Evolutionary conservation across 192 early-diverging fungal species (phyloP).

Genomic region (Diversispora eburnea): DNA sequence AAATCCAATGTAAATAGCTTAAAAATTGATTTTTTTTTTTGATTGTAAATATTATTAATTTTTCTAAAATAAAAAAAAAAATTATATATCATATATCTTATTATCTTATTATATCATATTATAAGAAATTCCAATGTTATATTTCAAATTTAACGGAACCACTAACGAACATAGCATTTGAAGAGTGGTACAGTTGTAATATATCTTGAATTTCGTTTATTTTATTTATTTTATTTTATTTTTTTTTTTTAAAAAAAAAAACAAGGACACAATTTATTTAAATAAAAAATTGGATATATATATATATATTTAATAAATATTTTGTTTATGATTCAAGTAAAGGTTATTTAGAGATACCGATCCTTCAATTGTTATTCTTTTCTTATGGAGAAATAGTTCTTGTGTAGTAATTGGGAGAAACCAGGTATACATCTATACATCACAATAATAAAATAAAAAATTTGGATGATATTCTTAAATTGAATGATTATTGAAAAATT

Average conservation of each 20-base stretch:
- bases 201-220: background rate
- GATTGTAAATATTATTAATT: background rate
- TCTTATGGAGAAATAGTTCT: constrained; percentile 83
- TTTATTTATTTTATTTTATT: background rate
- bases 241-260: background rate
- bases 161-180: constrained; percentile 80
- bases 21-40: no score
- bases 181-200: constrained; percentile 61
- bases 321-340: background rate
- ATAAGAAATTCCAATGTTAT: constrained; percentile 48
- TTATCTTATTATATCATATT: background rate
- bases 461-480: constrained; percentile 10
- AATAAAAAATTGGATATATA: no score
- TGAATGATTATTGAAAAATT: background rate
- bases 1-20: no score
- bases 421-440: constrained; percentile 57
- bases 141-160: constrained; percentile 68
- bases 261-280: no score
- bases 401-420: constrained; percentile 95
- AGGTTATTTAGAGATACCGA: constrained; percentile 78
- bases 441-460: background rate
- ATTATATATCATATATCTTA: background rate
- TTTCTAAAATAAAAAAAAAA: background rate
- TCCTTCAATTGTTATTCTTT: constrained; percentile 64
- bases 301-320: background rate